Evolutionary conservation across 371 early-diverging fungal species (phyloP), one percentile per base, ranked within the genome.

Genomic region (Mortierella sp.): DNA sequence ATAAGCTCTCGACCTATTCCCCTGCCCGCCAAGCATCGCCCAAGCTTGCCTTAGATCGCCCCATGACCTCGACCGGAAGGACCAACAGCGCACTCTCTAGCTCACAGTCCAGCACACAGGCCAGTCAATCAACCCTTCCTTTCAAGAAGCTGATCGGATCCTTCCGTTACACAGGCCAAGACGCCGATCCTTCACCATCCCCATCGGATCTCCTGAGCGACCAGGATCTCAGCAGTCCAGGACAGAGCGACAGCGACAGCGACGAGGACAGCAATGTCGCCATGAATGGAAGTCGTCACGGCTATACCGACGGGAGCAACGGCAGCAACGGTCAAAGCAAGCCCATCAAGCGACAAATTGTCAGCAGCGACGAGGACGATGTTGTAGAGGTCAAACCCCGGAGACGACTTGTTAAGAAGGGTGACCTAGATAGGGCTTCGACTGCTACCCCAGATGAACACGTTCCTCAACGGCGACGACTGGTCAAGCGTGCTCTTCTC

Each of bases 361-460:
- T 80, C n/a, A 80, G 72, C 54, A 86, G 87, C 16, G 80, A 80
- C 56, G 87, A 86, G 18, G 85, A 85, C 2, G 74, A 78, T 24
- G 51, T 44, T 38, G 51, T 35, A 16, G 71, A 75, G 44, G 54
- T n/a, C 63, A 83, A 79, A 44, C 78, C 81, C 10, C 72, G 78
- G 75, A 74, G 84, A 46, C 71, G 84, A 41, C 51, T 83, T 6
- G 49, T 83, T 11, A 72, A 74, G 2, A 79, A 79, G 48, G 75
- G 75, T 21, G 80, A 75, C 35, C 0, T 76, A 71, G 63, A 41
- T 6, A 65, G 38, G 48, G 51, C 60, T 4, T 7, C 56, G 2
- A 35, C 76, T 4, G 48, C 72, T 21, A 24, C 68, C 3, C 35
- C 43, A 7, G 41, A 68, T 41, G 43, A 35, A 1, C 79, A 77